Evolutionary conservation across 1,284 basidiomycete genomes (phyloP).

Genomic region (Boletus sp.): DNA sequence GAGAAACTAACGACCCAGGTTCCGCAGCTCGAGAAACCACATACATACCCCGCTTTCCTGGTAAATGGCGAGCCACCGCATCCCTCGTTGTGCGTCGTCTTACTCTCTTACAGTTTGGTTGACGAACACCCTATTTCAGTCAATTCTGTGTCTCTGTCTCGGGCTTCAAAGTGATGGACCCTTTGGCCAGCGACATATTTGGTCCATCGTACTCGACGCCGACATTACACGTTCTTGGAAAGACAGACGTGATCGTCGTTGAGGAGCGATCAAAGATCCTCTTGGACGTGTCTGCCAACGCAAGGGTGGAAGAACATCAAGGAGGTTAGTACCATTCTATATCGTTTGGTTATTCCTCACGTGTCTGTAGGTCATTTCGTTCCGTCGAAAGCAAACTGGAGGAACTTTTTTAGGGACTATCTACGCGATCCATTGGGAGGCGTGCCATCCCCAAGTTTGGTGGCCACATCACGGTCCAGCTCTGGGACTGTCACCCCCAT

Average conservation of each 20-base stretch:
- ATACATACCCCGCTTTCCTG: conserved; percentile 64
- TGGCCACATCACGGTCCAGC: conserved; percentile 12
- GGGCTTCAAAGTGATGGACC: conserved; percentile 60
- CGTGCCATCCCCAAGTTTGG: conserved; percentile 23
- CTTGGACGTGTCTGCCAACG: conserved; percentile 55
- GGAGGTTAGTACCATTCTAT: conserved; percentile 54
- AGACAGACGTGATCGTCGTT: conserved; percentile 77
- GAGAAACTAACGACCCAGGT: background rate
- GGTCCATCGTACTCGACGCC: conserved; percentile 62
- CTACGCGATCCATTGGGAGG: conserved; percentile 36
- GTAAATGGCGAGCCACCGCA: conserved; percentile 62
- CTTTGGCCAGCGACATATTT: conserved; percentile 55
- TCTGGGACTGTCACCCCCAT: conserved; percentile 27
- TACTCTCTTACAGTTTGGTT: background rate
- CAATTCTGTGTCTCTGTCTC: conserved; percentile 69
- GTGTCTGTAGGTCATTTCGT: conserved; percentile 68
- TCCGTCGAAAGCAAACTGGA: conserved; percentile 72
- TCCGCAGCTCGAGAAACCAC: conserved; percentile 29
- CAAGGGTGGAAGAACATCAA: conserved; percentile 68
- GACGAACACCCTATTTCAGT: conserved; percentile 34
- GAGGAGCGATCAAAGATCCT: conserved; percentile 59
- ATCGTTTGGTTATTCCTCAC: background rate
- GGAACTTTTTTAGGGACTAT: conserved; percentile 63
- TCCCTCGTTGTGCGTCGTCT: conserved; percentile 59
- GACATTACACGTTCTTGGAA: conserved; percentile 80